Evolutionary conservation across 305 asterid genomes (phyloP), one percentile per base, ranked within the genome.

Genomic region (Fraxinus albicans): DNA sequence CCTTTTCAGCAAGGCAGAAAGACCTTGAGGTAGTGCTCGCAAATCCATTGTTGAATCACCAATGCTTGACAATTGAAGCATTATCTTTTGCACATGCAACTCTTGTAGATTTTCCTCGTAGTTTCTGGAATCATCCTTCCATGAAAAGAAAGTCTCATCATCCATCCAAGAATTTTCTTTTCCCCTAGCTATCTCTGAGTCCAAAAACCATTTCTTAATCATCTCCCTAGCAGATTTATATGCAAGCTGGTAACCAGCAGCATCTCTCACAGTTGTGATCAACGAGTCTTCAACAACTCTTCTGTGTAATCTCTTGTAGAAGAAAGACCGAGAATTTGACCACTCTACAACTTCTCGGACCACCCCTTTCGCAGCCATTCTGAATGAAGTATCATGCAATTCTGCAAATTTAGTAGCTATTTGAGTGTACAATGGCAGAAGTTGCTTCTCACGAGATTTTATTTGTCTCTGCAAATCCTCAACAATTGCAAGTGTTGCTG

Each of bases 311-410:
- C 99, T 91, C 76, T 27, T 85, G 89, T 90, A 90, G 91, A 97
- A 97, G 90, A 93, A 97, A 0, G 83, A 85, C 23, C 99, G 93
- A 3, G 98, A 95, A 13, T 83, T 78, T 23, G 87, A 72, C 99
- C 99, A 97, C 76, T 92, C 95, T 17, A 97, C 96, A 8, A 97
- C 97, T 74, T 90, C 84, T 44, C 82, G 89, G 80, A 95, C 90
- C 73, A 93, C 99, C 85, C 97, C 98, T 85, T 94, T 97, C 0
- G 93, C 97, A 13, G 98, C 98, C 99, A 97, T 94, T 87, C 99
- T 88, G 29, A 90, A 88, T 4, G 99, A 95, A 10, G 98, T 95
- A 78, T 97, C 99, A 6, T 97, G 99, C 65, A 97, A 87, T 85
- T 97, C 99, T 0, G 99, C 99, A 82, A 97, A 97, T 86, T 89